Evolutionary conservation across 768 basidiomycete genomes (phyloP), one percentile per base, ranked within the genome.

Genomic region (Amanita polypyramis): DNA sequence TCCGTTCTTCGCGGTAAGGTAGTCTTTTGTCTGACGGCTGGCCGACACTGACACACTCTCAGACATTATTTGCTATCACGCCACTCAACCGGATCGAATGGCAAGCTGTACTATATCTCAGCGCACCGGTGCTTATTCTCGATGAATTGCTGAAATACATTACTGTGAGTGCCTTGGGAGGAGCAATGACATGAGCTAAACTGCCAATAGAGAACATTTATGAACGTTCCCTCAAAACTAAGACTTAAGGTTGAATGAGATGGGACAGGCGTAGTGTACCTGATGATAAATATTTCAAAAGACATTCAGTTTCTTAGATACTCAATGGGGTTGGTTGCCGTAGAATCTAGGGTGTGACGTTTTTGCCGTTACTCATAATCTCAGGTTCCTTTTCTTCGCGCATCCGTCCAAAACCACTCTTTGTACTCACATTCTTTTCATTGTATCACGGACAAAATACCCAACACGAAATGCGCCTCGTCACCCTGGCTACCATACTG

Each of bases 31-130:
- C 23, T 23, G 27, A 15, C 10, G 15, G 32, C 27, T 29, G 23
- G 36, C 53, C 17, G 51, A 39, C 38, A 51, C 39, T 45, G 45
- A 40, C 37, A 38, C 33, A 30, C 19, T 46, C 4, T 55, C 23
- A 92, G 86, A 70, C 80, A 5, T 60, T 96, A 50, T 97, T 98
- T 61, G 88, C 85, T 36, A 96, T 97, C 62, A 83, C 85, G 0
- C 92, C 94, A 3, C 75, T 99, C 51, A 95, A 97, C 72, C 91
- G 84, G 87, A 65, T 64, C 17, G 95, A 99, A 65, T 99, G 95
- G 95, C 80, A 84, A 63, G 93, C 92, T 14, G 94, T 99, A 7
- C 64, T 99, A 52, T 77, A 73, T 55, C 74, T 98, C 53, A 92
- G 88, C 54, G 81, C 80, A 5, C 95, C 95, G 15, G 92, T 99